Percentiles rank a stretch among this genome's conserved stretches.
Conservation (phyloP, 805 yeast genomes). For the Candida nemodendra region DNA sequence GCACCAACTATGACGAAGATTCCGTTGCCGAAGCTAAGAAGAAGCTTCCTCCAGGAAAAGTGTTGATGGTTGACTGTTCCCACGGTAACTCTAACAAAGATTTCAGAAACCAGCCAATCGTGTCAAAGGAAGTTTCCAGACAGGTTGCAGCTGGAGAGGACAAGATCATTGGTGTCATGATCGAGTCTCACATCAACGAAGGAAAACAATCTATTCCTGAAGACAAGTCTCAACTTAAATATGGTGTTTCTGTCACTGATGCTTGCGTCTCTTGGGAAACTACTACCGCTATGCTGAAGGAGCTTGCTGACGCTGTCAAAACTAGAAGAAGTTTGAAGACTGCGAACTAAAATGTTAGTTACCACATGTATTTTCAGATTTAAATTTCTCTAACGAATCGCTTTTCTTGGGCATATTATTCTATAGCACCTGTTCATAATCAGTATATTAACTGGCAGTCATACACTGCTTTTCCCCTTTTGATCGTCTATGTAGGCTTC, state of each 20-base stretch:
- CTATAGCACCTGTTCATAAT: too few species aligned
- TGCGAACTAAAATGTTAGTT: constrained; percentile 1
- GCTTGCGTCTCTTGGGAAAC: constrained; percentile 93
- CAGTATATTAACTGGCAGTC: too few species aligned
- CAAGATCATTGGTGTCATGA: constrained; percentile 88
- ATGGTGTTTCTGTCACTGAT: constrained; percentile 97
- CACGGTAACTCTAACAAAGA: constrained; percentile 97
- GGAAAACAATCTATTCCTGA: constrained; percentile 84
- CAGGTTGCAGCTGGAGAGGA: constrained; percentile 83
- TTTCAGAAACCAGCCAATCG: constrained; percentile 92
- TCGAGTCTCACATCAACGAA: constrained; percentile 87
- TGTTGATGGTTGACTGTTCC: constrained; percentile 94
- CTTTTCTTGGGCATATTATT: too few species aligned
- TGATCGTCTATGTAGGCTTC: too few species aligned
- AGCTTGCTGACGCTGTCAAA: constrained; percentile 80
- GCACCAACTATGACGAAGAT: constrained; percentile 86
- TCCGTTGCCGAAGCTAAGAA: constrained; percentile 75
- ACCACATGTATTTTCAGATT: background rate
- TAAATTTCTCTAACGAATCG: background rate
- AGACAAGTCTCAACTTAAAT: constrained; percentile 61
- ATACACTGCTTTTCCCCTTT: too few species aligned
- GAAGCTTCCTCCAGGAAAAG: constrained; percentile 46
- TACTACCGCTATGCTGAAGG: constrained; percentile 76
- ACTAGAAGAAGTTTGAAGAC: constrained; percentile 56
- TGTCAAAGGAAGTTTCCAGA: constrained; percentile 75